A percentile compares a stretch with the other conserved stretches of the same genome.
Evolutionary conservation across 2,329 filamentous ascomycete species (phyloP).

Genomic region (Emmonsiellopsis sp.): DNA sequence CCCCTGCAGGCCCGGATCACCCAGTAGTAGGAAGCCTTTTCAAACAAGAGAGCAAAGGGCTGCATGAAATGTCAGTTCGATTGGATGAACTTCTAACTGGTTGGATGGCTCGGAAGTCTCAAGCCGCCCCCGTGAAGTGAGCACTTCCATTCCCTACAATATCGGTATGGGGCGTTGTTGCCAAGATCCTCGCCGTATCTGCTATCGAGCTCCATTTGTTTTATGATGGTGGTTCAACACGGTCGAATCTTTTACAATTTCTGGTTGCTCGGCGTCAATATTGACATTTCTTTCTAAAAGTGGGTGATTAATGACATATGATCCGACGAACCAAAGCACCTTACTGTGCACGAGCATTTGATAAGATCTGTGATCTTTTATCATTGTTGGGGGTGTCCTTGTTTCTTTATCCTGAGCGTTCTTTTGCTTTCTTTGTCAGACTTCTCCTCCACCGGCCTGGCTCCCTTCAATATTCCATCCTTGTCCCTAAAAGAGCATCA

Average conservation of each 20-base stretch:
- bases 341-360: background rate
- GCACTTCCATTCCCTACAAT: background rate
- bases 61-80: conserved; percentile 82
- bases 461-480: background rate
- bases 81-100: conserved; percentile 79
- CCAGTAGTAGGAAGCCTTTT: conserved; percentile 74
- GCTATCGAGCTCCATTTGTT: too few relatives aligned
- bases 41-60: conserved; percentile 72
- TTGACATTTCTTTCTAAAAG: background rate
- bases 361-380: conserved; percentile 1
- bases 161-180: too few relatives aligned
- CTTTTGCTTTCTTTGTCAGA: too few relatives aligned
- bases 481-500: background rate
- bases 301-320: conserved; percentile 1
- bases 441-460: background rate
- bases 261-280: background rate
- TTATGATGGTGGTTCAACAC: too few relatives aligned
- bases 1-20: conserved; percentile 72
- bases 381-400: background rate
- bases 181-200: too few relatives aligned
- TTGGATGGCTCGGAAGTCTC: conserved; percentile 51
- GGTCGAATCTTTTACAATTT: background rate
- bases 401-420: background rate
- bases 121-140: conserved; percentile 2
- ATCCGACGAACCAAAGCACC: background rate